Evolutionary conservation across 805 yeast genomes (phyloP), one percentile per base, ranked within the genome.

Genomic region (Spencermartinsiella europaea): DNA sequence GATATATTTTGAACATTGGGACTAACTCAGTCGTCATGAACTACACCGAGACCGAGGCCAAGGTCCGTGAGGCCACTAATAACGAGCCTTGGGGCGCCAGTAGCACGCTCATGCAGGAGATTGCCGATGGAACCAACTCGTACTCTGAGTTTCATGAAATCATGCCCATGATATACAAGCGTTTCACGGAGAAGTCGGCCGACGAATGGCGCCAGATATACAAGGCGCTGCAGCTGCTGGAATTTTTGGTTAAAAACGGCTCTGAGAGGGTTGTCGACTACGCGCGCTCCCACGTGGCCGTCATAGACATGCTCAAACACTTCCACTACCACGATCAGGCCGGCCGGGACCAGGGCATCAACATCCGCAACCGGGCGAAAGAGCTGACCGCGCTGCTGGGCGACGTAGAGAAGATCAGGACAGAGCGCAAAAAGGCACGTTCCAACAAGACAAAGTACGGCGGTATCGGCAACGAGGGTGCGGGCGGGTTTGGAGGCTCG

Each of bases 81-180:
- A 93, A 93, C 64, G 99, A 93, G 67, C 99, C 99, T 1, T 93
- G 99, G 99, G 99, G 99, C 5, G 91, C 96, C 2, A 80, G 95
- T 2, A 77, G 91, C 1, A 77, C 95, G 2, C 70, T 86, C 61
- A 93, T 93, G 99, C 86, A 87, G 52, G 93, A 90, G 62, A 93
- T 93, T 56, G 93, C 98, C 2, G 85, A 89, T 33, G 97, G 95
- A 2, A 93, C 99, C 2, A 87, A 86, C 69, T 88, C 86, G 69
- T 66, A 66, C 45, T 49, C 55, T 34, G 54, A 67, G 42, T 68
- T 70, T 56, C 72, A 71, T 51, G 74, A 70, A 47, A 66, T 70
- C 51, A 70, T 70, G 74, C 72, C 74, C 36, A 68, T 70, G 65
- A 66, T 70, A 27, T 70, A 68, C 61, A 67, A 53, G 58, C 76